A percentile compares a stretch with the other conserved stretches of the same genome.
phyloP scores from a whole-genome alignment of 495 filamentous ascomycete species.

The Tetracladium marchalianum region DNA sequence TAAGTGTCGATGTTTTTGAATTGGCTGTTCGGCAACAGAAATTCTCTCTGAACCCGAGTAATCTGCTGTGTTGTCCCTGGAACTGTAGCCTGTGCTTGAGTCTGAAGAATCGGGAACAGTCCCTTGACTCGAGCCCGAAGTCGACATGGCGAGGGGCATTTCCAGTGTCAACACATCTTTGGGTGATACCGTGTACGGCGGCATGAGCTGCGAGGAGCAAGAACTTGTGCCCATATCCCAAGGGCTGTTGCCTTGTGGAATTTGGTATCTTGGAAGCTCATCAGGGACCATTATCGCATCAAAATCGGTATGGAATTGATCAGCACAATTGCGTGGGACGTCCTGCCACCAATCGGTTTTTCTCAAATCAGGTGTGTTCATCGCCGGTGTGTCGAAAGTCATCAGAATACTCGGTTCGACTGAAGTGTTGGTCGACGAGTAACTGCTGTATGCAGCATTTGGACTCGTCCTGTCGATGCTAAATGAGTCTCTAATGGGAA shows the following conservation, averaged over 20 bases:
- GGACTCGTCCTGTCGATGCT: constrained; percentile 7
- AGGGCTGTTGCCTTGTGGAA: constrained; percentile 1
- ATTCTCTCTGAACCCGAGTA: constrained; percentile 4
- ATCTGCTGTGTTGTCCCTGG: constrained; percentile 6
- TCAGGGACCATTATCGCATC: not conserved
- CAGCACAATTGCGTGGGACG: not conserved
- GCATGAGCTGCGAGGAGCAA: constrained; percentile 3
- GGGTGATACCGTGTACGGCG: constrained; percentile 12
- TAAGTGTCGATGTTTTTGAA: constrained; percentile 3
- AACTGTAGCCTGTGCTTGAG: constrained; percentile 1
- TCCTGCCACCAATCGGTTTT: constrained; percentile 9
- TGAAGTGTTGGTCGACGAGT: constrained; percentile 5
- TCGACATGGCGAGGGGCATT: constrained; percentile 5
- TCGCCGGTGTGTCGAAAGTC: not conserved
- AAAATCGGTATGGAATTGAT: constrained; percentile 2
- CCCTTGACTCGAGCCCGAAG: constrained; percentile 14
- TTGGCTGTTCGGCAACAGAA: constrained; percentile 1
- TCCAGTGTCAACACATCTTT: constrained; percentile 13
- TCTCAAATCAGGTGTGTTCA: not conserved
- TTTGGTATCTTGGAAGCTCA: constrained; percentile 6
- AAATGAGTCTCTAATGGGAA: not conserved
- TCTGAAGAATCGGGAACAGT: constrained; percentile 1
- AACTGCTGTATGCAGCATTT: constrained; percentile 2
- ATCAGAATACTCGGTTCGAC: constrained; percentile 3
- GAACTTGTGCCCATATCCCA: constrained; percentile 1